Evolutionary conservation across 208 protist genomes (phyloP), one percentile per base, ranked within the genome.

Genomic region (Acanthamoeba culbertsoni): DNA sequence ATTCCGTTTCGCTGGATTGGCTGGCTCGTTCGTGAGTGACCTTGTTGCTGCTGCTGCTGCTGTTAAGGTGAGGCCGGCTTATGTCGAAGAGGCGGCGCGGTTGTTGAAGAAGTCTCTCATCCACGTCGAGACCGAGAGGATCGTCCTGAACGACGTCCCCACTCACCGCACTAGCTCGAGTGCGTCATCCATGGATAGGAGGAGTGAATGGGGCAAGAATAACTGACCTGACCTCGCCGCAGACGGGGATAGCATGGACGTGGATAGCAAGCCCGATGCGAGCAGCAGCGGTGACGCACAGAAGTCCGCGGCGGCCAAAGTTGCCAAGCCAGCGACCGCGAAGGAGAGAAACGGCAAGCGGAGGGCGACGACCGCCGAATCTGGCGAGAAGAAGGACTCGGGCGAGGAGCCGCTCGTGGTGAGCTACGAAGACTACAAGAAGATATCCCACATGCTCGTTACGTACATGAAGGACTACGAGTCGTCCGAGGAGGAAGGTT

Each of bases 1-100:
- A n/a, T n/a, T n/a, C n/a, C n/a, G n/a, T n/a, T n/a, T n/a, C n/a
- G n/a, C n/a, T n/a, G n/a, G n/a, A n/a, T n/a, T n/a, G n/a, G n/a
- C n/a, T n/a, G n/a, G n/a, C n/a, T n/a, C n/a, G n/a, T n/a, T n/a
- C n/a, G n/a, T n/a, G n/a, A n/a, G n/a, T n/a, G n/a, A n/a, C n/a
- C n/a, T n/a, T n/a, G n/a, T n/a, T n/a, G n/a, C n/a, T n/a, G n/a
- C n/a, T n/a, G n/a, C n/a, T n/a, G n/a, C n/a, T n/a, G n/a, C n/a
- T n/a, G n/a, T n/a, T n/a, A 4, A 88, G 40, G 95, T 98, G 48
- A 59, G 43, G 65, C 55, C 68, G 26, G 42, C 94, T 23, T 95
- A 98, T 88, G 97, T 99, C 5, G n/a, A 95, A 1, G 98, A 98
- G 94, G 98, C 98, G n/a, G n/a, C 79, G 6, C 55, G 95, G 46